Conservation (phyloP, 164 flowering plant genomes). For the Santalum album region DNA sequence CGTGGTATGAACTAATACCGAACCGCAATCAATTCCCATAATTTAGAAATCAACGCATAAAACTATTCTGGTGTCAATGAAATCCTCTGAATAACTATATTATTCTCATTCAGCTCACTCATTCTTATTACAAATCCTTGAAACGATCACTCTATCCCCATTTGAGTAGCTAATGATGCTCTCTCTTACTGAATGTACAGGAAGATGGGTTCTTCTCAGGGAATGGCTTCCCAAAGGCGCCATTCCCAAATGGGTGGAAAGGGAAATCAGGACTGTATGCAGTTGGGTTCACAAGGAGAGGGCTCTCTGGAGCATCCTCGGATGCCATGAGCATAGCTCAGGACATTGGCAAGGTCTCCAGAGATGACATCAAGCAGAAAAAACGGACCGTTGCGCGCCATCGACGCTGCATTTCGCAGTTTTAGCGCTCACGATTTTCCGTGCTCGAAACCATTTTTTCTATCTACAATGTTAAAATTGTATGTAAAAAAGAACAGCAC, state of each 20-base stretch:
- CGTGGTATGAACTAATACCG: too few relatives aligned
- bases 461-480: too few relatives aligned
- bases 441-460: background rate
- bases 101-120: too few relatives aligned
- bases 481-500: background rate
- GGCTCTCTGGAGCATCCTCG: conserved; percentile 52
- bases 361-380: conserved; percentile 38
- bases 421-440: conserved; percentile 13
- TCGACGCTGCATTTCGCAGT: conserved; percentile 50
- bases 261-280: conserved; percentile 57
- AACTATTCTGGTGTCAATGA: too few relatives aligned
- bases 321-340: conserved; percentile 49
- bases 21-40: too few relatives aligned
- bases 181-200: conserved; percentile 18
- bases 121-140: too few relatives aligned
- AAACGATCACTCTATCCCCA: too few relatives aligned
- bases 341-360: conserved; percentile 50
- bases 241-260: conserved; percentile 55
- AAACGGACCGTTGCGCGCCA: conserved; percentile 32
- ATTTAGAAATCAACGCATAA: too few relatives aligned
- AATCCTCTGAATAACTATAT: too few relatives aligned
- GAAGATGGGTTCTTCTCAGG: conserved; percentile 47
- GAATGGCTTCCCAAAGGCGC: conserved; percentile 49
- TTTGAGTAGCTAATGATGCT: conserved; percentile 5
- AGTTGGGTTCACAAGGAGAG: conserved; percentile 65